Percentiles rank a stretch among this genome's conserved stretches.
Conservation (phyloP, 2,329 filamentous ascomycete species). For the Exophiala alcalophila region DNA sequence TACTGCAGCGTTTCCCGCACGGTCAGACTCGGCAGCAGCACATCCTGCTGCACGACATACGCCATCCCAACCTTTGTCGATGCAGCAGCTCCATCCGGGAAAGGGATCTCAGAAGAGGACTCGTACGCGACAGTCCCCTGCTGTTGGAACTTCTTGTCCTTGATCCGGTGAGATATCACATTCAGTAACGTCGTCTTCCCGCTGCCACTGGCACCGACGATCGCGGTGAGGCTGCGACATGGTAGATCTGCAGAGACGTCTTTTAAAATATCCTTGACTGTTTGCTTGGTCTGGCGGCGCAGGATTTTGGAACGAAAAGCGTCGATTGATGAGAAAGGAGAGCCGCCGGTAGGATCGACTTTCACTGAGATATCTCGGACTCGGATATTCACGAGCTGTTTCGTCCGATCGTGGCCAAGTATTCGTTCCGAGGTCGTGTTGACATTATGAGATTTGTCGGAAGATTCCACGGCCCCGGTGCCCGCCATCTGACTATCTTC, state of each 20-base stretch:
- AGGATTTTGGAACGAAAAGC: slow-evolving; percentile 33
- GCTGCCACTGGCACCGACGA: slow-evolving; percentile 96
- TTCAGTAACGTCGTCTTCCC: slow-evolving; percentile 95
- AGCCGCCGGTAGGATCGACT: slow-evolving; percentile 36
- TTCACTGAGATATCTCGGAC: slow-evolving; percentile 37
- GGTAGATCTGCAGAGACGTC: slow-evolving; percentile 59
- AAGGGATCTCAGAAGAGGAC: slow-evolving; percentile 61
- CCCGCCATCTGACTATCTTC: not conserved
- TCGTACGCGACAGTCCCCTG: slow-evolving; percentile 63
- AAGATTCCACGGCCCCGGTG: no score
- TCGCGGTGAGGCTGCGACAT: slow-evolving; percentile 64
- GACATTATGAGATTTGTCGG: not conserved
- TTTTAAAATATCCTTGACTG: slow-evolving; percentile 63
- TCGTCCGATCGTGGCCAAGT: not conserved
- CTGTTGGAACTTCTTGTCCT: slow-evolving; percentile 51
- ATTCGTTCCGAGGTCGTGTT: no score
- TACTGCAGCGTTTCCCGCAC: slow-evolving; percentile 73
- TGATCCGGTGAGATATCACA: slow-evolving; percentile 64
- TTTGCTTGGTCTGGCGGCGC: slow-evolving; percentile 31
- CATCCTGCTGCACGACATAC: slow-evolving; percentile 70
- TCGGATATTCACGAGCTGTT: slow-evolving; percentile 38
- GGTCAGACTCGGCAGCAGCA: slow-evolving; percentile 69
- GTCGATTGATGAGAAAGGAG: slow-evolving; percentile 36
- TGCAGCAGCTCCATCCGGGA: slow-evolving; percentile 53
- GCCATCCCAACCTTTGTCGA: slow-evolving; percentile 39